Percentiles rank a stretch among this genome's conserved stretches.
phyloP scores from a whole-genome alignment of 108 stramenopile species.

The Craspedostauros australis region DNA sequence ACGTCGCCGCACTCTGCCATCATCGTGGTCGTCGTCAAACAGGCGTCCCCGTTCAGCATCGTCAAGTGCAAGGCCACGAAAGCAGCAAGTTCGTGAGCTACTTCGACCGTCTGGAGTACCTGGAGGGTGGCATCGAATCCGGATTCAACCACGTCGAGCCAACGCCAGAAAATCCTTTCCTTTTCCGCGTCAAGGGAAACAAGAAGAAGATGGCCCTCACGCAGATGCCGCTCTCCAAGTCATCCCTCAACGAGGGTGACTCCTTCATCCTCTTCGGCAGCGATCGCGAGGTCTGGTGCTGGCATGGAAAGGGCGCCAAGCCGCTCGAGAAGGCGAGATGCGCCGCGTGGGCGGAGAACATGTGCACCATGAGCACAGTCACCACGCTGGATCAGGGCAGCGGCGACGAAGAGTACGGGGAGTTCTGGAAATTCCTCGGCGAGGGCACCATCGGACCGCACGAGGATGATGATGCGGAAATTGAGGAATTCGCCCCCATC shows the following conservation, averaged over 20 bases:
- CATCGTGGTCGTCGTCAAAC: no score
- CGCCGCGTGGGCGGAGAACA: constrained; percentile 19
- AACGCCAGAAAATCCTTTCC: constrained; percentile 48
- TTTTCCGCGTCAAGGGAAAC: constrained; percentile 53
- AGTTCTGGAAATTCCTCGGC: constrained; percentile 82
- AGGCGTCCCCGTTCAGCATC: constrained; percentile 81
- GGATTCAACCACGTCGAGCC: constrained; percentile 81
- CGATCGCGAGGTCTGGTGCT: constrained; percentile 63
- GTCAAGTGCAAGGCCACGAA: constrained; percentile 84
- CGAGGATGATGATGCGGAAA: constrained; percentile 27
- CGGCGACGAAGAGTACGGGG: constrained; percentile 46
- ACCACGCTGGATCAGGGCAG: constrained; percentile 31
- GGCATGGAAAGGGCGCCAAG: constrained; percentile 50
- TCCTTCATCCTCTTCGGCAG: constrained; percentile 85
- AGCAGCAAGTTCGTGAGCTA: constrained; percentile 48
- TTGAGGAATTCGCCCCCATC: constrained; percentile 21
- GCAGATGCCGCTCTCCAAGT: constrained; percentile 49
- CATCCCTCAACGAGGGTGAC: constrained; percentile 77
- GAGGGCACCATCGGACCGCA: constrained; percentile 43
- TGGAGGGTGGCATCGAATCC: constrained; percentile 78
- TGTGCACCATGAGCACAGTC: constrained; percentile 32
- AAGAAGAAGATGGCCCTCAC: constrained; percentile 53
- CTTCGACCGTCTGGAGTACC: constrained; percentile 61
- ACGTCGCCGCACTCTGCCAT: no score
- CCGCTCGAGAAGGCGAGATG: constrained; percentile 23